phyloP scores from a whole-genome alignment of 2,329 filamentous ascomycete genomes.

The Penicillium thymicola region DNA sequence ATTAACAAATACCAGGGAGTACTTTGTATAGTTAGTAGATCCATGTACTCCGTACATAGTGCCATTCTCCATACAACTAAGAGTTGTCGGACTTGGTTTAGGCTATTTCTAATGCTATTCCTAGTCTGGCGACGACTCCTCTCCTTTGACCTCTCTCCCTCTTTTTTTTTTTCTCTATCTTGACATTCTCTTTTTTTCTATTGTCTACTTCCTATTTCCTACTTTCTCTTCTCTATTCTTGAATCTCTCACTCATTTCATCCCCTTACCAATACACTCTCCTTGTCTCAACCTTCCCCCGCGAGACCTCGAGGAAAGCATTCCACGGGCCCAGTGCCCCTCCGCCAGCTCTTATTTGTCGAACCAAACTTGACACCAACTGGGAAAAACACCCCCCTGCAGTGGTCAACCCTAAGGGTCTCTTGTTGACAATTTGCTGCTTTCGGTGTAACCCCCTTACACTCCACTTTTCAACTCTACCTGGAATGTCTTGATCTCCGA shows the following conservation, averaged over 20 bases:
- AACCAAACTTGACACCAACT: background rate
- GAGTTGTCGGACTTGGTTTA: background rate
- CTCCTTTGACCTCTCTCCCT: background rate
- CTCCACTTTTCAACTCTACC: conserved; percentile 9
- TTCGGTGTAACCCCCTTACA: conserved; percentile 23
- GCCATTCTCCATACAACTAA: background rate
- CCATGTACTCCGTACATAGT: background rate
- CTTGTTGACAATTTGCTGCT: conserved; percentile 37
- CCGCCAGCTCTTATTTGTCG: background rate
- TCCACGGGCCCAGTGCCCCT: background rate
- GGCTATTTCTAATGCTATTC: background rate
- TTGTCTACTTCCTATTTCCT: background rate
- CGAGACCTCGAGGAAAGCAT: background rate
- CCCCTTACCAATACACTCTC: background rate
- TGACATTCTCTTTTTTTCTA: background rate
- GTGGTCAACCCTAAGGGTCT: background rate
- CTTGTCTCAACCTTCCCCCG: background rate
- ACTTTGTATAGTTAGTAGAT: background rate
- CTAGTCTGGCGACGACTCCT: background rate
- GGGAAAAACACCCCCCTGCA: background rate
- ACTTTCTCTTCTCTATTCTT: background rate
- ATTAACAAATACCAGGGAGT: background rate
- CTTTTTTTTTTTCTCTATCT: background rate
- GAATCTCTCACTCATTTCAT: background rate
- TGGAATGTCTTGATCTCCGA: conserved; percentile 33